A percentile compares a stretch with the other conserved stretches of the same genome.
Conservation (phyloP, 2,329 filamentous ascomycete species). For the Penicillium sp. region DNA sequence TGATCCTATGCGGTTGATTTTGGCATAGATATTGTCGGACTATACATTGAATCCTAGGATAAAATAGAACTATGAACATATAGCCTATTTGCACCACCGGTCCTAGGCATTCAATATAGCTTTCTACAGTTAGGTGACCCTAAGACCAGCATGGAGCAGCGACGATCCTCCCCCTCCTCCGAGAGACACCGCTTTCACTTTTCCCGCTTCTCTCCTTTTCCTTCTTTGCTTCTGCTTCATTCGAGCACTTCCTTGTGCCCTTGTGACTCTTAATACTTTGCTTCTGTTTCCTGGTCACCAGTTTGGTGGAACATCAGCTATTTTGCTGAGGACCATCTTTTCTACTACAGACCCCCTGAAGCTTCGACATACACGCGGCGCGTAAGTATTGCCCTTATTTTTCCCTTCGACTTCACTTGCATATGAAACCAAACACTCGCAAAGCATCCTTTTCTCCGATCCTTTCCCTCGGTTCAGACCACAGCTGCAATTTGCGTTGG, state of each 20-base stretch:
- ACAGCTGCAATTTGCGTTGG: not conserved
- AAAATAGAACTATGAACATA: not conserved
- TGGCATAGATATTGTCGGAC: not conserved
- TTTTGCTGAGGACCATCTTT: conserved; percentile 6
- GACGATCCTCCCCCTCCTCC: conserved; percentile 21
- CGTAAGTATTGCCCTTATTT: conserved; percentile 15
- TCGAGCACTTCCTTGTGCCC: conserved; percentile 1
- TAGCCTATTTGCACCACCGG: not conserved
- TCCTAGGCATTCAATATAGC: too few species aligned
- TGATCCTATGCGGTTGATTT: not conserved
- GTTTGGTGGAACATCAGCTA: conserved; percentile 3
- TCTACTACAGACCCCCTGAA: conserved; percentile 9
- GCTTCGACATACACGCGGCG: conserved; percentile 11
- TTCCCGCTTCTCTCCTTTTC: conserved; percentile 21
- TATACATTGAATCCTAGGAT: not conserved
- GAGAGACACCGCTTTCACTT: conserved; percentile 22
- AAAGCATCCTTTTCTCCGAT: not conserved
- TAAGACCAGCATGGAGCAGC: conserved; percentile 11
- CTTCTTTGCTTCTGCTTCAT: conserved; percentile 9
- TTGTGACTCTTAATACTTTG: conserved; percentile 16
- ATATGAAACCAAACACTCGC: not conserved
- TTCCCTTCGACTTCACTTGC: not conserved
- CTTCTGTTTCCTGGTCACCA: conserved; percentile 6
- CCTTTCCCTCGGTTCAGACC: not conserved
- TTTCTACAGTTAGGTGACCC: not conserved